Evolutionary conservation across 2,329 filamentous ascomycete genomes (phyloP).

Genomic region (Pseudogymnoascus sp.): DNA sequence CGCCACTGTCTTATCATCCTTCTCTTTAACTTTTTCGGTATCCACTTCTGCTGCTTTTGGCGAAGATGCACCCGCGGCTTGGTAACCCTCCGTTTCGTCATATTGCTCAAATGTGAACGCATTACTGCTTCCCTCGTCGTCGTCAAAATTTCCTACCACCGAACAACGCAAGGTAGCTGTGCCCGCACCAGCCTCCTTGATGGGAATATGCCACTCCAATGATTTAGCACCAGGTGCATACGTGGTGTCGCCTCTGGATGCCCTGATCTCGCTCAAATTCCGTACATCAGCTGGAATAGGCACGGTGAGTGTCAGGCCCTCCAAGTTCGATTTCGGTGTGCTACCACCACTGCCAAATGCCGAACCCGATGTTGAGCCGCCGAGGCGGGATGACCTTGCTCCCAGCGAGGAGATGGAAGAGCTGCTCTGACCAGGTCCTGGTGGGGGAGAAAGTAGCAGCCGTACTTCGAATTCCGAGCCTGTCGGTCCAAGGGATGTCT

Average conservation of each 20-base stretch:
- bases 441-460: conserved; percentile 60
- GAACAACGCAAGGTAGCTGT: conserved; percentile 72
- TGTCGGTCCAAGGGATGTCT: conserved; percentile 64
- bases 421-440: conserved; percentile 37
- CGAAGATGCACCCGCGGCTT: conserved; percentile 32
- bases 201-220: conserved; percentile 76
- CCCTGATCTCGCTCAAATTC: conserved; percentile 73
- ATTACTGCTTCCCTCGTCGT: conserved; percentile 36
- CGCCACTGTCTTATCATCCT: conserved; percentile 49
- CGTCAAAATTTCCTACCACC: conserved; percentile 56
- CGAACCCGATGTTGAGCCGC: conserved; percentile 41
- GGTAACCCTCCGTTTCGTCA: conserved; percentile 45
- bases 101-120: conserved; percentile 32
- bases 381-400: conserved; percentile 30
- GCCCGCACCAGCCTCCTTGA: conserved; percentile 64
- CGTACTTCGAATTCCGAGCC: conserved; percentile 87
- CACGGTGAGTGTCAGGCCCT: conserved; percentile 70
- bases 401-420: conserved; percentile 34
- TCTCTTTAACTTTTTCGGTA: conserved; percentile 32
- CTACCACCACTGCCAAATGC: conserved; percentile 32
- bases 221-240: conserved; percentile 65
- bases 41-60: conserved; percentile 28
- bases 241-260: conserved; percentile 73
- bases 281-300: conserved; percentile 72
- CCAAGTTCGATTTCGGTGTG: conserved; percentile 47